Percentiles rank a stretch among this genome's conserved stretches.
Conservation (phyloP, 2,329 filamentous ascomycete species). For the Cladophialophora chaetospira region DNA sequence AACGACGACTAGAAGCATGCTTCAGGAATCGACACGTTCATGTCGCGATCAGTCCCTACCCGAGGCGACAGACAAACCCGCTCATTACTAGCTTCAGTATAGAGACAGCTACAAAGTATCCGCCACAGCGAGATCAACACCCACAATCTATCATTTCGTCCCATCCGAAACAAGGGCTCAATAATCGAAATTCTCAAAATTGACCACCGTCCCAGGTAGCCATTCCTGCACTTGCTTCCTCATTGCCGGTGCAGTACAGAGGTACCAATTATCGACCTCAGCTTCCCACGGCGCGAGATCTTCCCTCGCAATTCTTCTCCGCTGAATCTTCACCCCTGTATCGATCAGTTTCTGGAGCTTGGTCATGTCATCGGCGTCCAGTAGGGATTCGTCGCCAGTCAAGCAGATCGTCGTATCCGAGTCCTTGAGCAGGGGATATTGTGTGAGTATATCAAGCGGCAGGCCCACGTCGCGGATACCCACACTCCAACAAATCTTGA, state of each 20-base stretch:
- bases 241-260: conserved; percentile 59
- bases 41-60: too few relatives aligned
- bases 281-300: conserved; percentile 49
- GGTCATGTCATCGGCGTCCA: conserved; percentile 36
- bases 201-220: conserved; percentile 57
- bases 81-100: too few relatives aligned
- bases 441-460: conserved; percentile 60
- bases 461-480: conserved; percentile 63
- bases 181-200: conserved; percentile 65
- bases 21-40: too few relatives aligned
- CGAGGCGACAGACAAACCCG: too few relatives aligned
- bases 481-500: conserved; percentile 71
- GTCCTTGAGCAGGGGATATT: conserved; percentile 53
- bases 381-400: conserved; percentile 49
- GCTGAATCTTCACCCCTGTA: conserved; percentile 41
- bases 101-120: too few relatives aligned
- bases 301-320: conserved; percentile 49
- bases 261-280: conserved; percentile 54
- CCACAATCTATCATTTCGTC: not conserved
- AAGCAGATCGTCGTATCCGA: conserved; percentile 63
- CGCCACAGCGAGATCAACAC: too few relatives aligned
- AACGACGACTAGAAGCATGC: too few relatives aligned
- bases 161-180: conserved; percentile 36
- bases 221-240: conserved; percentile 54
- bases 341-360: conserved; percentile 43